Conservation (phyloP, 2,329 filamentous ascomycete genomes). For the Berkeleyomyces basicola region DNA sequence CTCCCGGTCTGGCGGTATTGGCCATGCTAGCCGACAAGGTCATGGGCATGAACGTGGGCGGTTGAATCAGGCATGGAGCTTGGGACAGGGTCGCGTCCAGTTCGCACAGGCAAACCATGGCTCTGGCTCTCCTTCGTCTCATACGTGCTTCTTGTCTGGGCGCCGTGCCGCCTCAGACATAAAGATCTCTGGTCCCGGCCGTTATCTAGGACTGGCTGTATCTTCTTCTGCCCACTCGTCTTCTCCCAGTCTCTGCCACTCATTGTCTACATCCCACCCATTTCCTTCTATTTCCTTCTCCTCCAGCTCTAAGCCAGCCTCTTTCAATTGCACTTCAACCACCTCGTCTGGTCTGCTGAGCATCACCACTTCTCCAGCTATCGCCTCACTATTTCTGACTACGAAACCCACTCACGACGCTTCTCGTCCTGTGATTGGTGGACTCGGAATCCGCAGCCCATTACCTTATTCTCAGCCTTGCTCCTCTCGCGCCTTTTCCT, state of each 20-base stretch:
- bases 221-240: slow-evolving; percentile 1
- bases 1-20: not conserved
- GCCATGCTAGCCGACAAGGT: not conserved
- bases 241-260: not conserved
- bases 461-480: slow-evolving; percentile 6
- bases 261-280: not conserved
- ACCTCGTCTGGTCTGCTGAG: not conserved
- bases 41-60: slow-evolving; percentile 6
- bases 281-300: slow-evolving; percentile 7
- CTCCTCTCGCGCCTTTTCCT: slow-evolving; percentile 8
- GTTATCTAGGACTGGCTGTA: not conserved
- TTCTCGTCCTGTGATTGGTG: slow-evolving; percentile 11
- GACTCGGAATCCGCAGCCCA: slow-evolving; percentile 8
- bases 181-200: slow-evolving; percentile 12
- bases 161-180: slow-evolving; percentile 11
- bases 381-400: not conserved
- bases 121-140: slow-evolving; percentile 4
- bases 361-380: not conserved
- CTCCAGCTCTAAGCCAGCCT: not conserved
- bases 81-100: slow-evolving; percentile 7
- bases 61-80: slow-evolving; percentile 7
- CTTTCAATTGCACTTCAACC: not conserved
- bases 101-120: not conserved
- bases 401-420: not conserved
- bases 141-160: not conserved